phyloP scores from a whole-genome alignment of 768 basidiomycete species.

The Suillus bovinus region DNA sequence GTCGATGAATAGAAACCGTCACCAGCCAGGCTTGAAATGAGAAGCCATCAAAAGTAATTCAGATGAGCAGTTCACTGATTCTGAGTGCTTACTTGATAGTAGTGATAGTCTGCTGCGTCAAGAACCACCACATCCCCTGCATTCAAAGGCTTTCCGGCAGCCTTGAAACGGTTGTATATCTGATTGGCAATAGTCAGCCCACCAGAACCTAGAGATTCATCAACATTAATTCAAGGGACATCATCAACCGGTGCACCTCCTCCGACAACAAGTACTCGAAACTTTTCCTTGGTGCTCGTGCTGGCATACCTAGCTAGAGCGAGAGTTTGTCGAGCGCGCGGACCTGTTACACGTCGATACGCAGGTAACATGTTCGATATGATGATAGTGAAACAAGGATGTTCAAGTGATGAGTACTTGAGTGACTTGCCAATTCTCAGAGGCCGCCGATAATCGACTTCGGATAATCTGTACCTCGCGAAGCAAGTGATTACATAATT shows the following conservation, averaged over 20 bases:
- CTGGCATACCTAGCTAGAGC: slow-evolving; percentile 24
- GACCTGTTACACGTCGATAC: slow-evolving; percentile 11
- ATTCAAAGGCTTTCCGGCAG: slow-evolving; percentile 64
- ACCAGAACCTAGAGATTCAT: slow-evolving; percentile 58
- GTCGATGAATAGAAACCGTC: slow-evolving; percentile 21
- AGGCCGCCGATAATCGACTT: too few relatives aligned
- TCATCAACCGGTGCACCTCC: slow-evolving; percentile 55
- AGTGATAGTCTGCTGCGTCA: slow-evolving; percentile 79
- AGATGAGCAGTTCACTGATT: neutral
- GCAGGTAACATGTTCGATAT: slow-evolving; percentile 13
- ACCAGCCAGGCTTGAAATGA: slow-evolving; percentile 82
- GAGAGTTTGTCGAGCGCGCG: slow-evolving; percentile 10
- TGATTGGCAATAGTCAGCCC: slow-evolving; percentile 87
- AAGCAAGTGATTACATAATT: neutral
- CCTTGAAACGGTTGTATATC: slow-evolving; percentile 77
- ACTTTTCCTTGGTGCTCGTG: slow-evolving; percentile 48
- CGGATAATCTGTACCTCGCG: too few relatives aligned
- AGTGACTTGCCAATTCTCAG: too few relatives aligned
- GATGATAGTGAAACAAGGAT: slow-evolving; percentile 5
- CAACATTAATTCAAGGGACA: neutral
- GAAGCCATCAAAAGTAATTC: neutral
- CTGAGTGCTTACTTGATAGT: slow-evolving; percentile 68
- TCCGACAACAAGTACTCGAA: slow-evolving; percentile 85
- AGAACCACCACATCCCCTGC: slow-evolving; percentile 83
- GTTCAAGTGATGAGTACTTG: neutral